These are phyloP conservation scores for Lasiosphaeria miniovina DNA, from an alignment of 495 filamentous ascomycete species.

Conservation along the genomic window DNA sequence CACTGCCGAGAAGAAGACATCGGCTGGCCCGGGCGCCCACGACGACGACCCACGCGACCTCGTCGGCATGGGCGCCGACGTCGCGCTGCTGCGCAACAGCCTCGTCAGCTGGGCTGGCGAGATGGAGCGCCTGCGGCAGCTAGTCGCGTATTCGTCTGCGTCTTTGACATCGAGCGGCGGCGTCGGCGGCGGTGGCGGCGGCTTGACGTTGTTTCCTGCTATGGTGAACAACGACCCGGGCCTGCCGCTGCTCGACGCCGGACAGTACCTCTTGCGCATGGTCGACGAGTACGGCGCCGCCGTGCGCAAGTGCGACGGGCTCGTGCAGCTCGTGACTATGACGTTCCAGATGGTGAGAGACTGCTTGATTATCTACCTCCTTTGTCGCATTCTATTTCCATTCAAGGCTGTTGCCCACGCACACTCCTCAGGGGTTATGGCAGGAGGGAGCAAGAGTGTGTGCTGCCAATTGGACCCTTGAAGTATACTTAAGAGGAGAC, in stretches of 20 bases:
- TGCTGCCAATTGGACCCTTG: background rate
- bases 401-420: background rate
- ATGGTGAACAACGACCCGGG: background rate
- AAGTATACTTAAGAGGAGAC: background rate
- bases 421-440: background rate
- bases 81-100: constrained; percentile 6
- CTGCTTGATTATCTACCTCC: background rate
- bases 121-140: constrained; percentile 2
- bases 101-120: constrained; percentile 9
- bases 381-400: background rate
- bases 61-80: constrained; percentile 2
- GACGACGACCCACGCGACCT: constrained; percentile 12
- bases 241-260: constrained; percentile 10
- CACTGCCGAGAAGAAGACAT: background rate
- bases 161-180: no score
- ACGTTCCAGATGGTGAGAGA: constrained; percentile 16
- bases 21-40: background rate
- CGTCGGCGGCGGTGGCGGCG: background rate
- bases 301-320: constrained; percentile 12
- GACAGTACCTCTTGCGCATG: constrained; percentile 5
- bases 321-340: constrained; percentile 6
- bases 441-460: background rate
- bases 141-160: no score
- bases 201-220: background rate
- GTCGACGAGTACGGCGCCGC: constrained; percentile 10